Conservation (phyloP, 768 basidiomycete species). For the Tricholoma sp. region DNA sequence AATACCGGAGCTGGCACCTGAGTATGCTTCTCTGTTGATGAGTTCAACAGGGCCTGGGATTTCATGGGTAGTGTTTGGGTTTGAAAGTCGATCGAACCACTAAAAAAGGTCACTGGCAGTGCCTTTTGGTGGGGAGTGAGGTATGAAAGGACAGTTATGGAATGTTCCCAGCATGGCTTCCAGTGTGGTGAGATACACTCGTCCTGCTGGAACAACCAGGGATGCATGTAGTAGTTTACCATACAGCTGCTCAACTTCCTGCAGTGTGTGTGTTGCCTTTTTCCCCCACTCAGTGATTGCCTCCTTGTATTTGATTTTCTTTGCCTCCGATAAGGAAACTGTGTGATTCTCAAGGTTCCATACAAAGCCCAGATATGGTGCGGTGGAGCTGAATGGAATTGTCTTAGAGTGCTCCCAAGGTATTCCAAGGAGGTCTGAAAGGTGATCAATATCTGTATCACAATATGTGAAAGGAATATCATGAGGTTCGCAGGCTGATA, state of each 20-base stretch:
- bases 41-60: not conserved
- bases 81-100: not conserved
- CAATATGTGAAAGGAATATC: slow-evolving; percentile 1
- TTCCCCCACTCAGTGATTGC: too few species aligned
- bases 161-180: not conserved
- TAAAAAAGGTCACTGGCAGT: not conserved
- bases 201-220: slow-evolving; percentile 19
- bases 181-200: not conserved
- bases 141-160: not conserved
- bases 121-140: not conserved
- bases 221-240: slow-evolving; percentile 24
- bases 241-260: too few species aligned
- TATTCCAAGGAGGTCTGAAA: too few species aligned
- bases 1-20: not conserved
- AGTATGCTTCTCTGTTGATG: not conserved
- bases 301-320: too few species aligned
- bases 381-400: slow-evolving; percentile 9
- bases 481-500: not conserved
- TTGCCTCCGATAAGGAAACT: too few species aligned
- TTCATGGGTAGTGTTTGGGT: too few species aligned
- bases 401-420: slow-evolving; percentile 18
- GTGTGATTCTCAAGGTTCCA: too few species aligned
- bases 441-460: slow-evolving; percentile 25
- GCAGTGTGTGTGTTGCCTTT: slow-evolving; percentile 24
- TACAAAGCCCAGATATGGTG: slow-evolving; percentile 23